phyloP scores from a whole-genome alignment of 129 eudicot genomes.

The sunflower (Helianthus annuus) region HanXRQr2.0-SUNRISE NC_035434.2:76495869-76496368 shows the following conservation, averaged over 20 bases:
- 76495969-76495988: too few species aligned
- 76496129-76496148: constrained; percentile 9
- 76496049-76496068: too few species aligned
- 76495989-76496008: too few species aligned
- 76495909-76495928: too few species aligned
- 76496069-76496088: constrained; percentile 1
- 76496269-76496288: neutral
- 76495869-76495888: too few species aligned
- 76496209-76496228: neutral
- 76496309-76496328: neutral
- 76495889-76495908: too few species aligned
- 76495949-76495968: too few species aligned
- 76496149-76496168: constrained; percentile 4
- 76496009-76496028: too few species aligned
- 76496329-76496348: too few species aligned
- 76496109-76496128: constrained; percentile 16
- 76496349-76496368: neutral
- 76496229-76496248: neutral
- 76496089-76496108: constrained; percentile 4
- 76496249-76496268: too few species aligned
- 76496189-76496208: constrained; percentile 20
- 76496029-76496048: too few species aligned
- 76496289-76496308: neutral
- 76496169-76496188: neutral
- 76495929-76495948: too few species aligned